A percentile compares a stretch with the other conserved stretches of the same genome.
phyloP scores from a whole-genome alignment of 225 moss, liverwort and hornwort species.

The Pseudoscleropodium purum region DNA sequence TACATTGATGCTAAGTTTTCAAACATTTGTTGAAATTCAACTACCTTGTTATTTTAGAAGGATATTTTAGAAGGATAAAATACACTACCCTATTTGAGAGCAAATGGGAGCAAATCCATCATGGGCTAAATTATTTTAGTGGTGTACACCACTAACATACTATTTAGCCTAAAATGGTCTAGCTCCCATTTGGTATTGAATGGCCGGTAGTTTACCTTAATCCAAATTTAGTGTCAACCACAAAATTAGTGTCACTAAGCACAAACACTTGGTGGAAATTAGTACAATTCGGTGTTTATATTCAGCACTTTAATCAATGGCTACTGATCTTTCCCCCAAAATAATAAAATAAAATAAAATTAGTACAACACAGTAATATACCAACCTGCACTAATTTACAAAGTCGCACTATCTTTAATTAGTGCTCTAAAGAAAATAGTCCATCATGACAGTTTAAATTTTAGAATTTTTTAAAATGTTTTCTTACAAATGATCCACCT shows the following conservation, averaged over 20 bases:
- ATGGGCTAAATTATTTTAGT: no score
- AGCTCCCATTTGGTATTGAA: no score
- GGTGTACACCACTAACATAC: no score
- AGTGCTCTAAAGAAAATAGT: background rate
- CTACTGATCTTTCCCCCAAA: background rate
- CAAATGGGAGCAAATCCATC: no score
- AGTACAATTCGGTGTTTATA: background rate
- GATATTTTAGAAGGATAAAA: no score
- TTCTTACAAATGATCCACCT: background rate
- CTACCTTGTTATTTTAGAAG: no score
- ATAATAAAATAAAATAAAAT: background rate
- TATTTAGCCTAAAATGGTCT: no score
- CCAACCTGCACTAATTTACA: background rate
- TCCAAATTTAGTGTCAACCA: background rate
- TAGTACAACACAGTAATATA: background rate
- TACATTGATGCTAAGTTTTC: background rate
- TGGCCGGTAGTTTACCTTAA: no score
- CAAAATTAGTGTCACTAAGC: background rate
- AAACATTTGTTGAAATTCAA: background rate
- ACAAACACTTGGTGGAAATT: background rate
- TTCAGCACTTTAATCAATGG: background rate
- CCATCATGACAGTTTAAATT: background rate
- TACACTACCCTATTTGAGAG: no score
- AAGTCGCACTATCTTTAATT: background rate
- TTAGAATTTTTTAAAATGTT: background rate